These are phyloP conservation scores for Penium margaritaceum DNA, from an alignment of 139 green algal genomes.

Conservation along the genomic window DNA sequence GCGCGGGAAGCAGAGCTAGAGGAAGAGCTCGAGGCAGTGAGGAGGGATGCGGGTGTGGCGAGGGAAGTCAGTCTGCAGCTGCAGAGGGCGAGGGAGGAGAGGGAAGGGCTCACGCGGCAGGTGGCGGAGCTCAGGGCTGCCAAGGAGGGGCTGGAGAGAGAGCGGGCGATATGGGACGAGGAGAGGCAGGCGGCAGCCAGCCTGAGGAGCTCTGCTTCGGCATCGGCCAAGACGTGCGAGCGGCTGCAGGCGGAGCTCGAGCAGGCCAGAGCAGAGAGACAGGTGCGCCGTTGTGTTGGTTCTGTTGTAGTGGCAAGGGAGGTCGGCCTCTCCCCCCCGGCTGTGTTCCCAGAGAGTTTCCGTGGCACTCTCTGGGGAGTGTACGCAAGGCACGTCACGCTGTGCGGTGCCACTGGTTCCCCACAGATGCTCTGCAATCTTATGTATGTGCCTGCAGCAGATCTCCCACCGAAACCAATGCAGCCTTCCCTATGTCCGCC, in stretches of 20 bases:
- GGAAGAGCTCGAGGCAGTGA: neutral
- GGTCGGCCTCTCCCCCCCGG: no score
- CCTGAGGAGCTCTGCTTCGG: neutral
- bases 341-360: no score
- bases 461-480: no score
- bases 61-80: neutral
- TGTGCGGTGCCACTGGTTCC: no score
- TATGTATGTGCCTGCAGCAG: no score
- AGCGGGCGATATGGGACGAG: neutral
- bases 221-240: neutral
- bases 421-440: no score
- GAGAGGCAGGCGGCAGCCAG: neutral
- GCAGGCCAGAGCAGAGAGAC: neutral
- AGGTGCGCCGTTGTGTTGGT: no score
- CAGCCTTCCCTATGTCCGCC: no score
- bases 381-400: no score
- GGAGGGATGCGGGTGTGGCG: neutral
- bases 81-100: neutral
- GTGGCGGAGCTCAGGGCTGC: neutral
- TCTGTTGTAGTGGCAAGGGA: no score
- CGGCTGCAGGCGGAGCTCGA: conserved; percentile 7
- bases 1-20: neutral
- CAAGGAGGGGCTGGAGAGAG: neutral
- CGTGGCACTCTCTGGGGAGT: no score
- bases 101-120: neutral